A percentile compares a stretch with the other conserved stretches of the same genome.
Conservation (phyloP, 129 eudicot species). For the Pittosporum tobira region DNA sequence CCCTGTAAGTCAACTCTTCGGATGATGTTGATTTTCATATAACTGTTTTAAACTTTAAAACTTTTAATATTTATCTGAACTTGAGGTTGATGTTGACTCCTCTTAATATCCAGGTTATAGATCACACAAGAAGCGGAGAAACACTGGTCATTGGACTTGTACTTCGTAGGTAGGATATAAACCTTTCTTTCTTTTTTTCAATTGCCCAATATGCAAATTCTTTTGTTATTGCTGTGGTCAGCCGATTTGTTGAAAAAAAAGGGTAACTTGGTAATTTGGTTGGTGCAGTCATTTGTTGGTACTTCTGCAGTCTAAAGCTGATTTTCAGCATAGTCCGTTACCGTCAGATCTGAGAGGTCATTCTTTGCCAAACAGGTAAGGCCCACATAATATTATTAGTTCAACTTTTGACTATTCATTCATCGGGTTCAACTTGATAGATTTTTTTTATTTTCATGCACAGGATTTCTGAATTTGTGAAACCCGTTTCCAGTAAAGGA, state of each 20-base stretch:
- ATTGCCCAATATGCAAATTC: too few relatives aligned
- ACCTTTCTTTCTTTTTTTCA: too few relatives aligned
- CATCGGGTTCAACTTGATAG: conserved; percentile 1
- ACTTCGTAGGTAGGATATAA: conserved; percentile 58
- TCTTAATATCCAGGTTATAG: conserved; percentile 60
- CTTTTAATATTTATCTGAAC: neutral
- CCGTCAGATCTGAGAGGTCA: conserved; percentile 72
- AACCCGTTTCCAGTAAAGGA: conserved; percentile 96
- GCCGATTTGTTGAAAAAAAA: neutral
- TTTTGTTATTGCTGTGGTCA: neutral
- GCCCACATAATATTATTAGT: neutral
- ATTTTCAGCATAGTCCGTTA: conserved; percentile 91
- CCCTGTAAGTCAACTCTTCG: conserved; percentile 50
- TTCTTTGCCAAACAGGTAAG: conserved; percentile 75
- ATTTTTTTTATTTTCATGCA: conserved; percentile 45
- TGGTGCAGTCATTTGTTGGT: conserved; percentile 81
- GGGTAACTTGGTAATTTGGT: conserved; percentile 3
- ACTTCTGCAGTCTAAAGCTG: conserved; percentile 85
- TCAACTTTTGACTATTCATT: conserved; percentile 4
- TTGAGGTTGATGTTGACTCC: conserved; percentile 2
- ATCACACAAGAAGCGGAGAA: conserved; percentile 80
- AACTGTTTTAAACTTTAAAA: too few relatives aligned
- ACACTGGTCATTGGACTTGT: conserved; percentile 87
- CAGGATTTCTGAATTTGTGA: conserved; percentile 81
- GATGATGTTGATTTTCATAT: neutral